Evolutionary conservation across 2,329 filamentous ascomycete genomes (phyloP), one percentile per base, ranked within the genome.

Genomic region (Acarospora socialis): DNA sequence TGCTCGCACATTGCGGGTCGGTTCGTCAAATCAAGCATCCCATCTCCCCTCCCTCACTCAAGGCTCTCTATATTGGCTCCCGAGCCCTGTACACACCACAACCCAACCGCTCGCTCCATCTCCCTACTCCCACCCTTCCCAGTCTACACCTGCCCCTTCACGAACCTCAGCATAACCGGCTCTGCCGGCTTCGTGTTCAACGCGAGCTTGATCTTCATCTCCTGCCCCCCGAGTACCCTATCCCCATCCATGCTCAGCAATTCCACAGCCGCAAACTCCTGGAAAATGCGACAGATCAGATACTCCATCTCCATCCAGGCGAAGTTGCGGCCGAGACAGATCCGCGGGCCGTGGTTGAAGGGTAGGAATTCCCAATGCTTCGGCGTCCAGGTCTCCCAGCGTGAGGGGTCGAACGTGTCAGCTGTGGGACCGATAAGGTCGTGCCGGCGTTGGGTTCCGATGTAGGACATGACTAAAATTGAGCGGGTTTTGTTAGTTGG

Each of bases 141-240:
- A 19, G 28, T 14, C 7, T 20, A 7, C n/a, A 16, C 24, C 29
- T 5, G 14, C 17, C 13, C 12, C 32, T 34, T 34, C 6, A 18
- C 9, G 18, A 34, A 34, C 15, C 20, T 34, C 16, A 34, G 21
- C 25, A 34, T 28, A 10, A 34, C 32, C 13, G 25, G 15, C 16
- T 29, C 32, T 21, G 32, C 32, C 16, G 32, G 32, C 25, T 34
- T 34, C 14, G 32, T 34, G n/a, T 30, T 34, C 25, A 34, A 23
- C 15, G 18, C 32, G 15, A 34, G 22, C 18, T 32, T 34, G 4
- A 34, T 30, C 20, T 34, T 34, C 32, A 34, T 34, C 25, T 34
- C 32, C 17, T 30, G n/a, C 4, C 32, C 14, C 19, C 32, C 32
- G 16, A 22, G 25, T 2, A 24, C 7, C 22, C 22, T 7, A 7